Conservation (phyloP, 2,329 filamentous ascomycete species). For the Chaetomiaceae sp. region DNA sequence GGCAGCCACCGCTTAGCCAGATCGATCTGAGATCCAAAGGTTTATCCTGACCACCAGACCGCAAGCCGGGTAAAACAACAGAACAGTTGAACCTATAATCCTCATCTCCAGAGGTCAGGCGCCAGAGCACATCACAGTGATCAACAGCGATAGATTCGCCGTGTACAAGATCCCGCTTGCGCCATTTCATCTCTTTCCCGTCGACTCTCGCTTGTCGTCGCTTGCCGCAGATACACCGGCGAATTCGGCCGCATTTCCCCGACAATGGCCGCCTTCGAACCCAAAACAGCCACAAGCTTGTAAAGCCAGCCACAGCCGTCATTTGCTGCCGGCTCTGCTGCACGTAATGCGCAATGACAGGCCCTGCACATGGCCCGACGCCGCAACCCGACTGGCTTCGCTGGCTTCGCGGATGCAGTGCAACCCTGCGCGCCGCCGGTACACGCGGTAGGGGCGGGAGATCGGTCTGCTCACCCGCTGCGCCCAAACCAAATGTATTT, state of each 20-base stretch:
- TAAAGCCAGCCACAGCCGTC: too few species aligned
- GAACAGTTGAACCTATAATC: too few species aligned
- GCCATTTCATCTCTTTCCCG: conserved; percentile 9
- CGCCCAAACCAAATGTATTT: too few species aligned
- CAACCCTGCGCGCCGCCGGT: conserved; percentile 5
- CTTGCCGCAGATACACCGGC: conserved; percentile 18
- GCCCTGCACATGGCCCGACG: conserved; percentile 13
- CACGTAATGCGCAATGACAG: conserved; percentile 3
- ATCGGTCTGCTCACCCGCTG: not conserved
- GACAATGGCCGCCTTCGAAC: not conserved
- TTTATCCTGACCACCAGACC: too few species aligned
- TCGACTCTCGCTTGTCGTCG: conserved; percentile 6
- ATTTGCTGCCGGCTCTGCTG: conserved; percentile 14
- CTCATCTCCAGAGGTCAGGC: too few species aligned
- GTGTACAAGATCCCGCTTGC: conserved; percentile 5
- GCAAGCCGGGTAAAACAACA: too few species aligned
- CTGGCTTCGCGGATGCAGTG: conserved; percentile 2
- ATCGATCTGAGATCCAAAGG: too few species aligned
- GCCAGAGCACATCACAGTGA: too few species aligned
- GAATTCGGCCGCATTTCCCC: conserved; percentile 24
- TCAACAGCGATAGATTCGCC: too few species aligned
- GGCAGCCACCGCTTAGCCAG: too few species aligned
- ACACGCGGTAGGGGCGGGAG: not conserved
- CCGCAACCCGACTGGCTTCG: conserved; percentile 19
- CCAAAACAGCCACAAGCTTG: conserved; percentile 4